These are phyloP conservation scores for Ilyonectria robusta DNA, from an alignment of 2,329 filamentous ascomycete genomes.

Conservation along the genomic window DNA sequence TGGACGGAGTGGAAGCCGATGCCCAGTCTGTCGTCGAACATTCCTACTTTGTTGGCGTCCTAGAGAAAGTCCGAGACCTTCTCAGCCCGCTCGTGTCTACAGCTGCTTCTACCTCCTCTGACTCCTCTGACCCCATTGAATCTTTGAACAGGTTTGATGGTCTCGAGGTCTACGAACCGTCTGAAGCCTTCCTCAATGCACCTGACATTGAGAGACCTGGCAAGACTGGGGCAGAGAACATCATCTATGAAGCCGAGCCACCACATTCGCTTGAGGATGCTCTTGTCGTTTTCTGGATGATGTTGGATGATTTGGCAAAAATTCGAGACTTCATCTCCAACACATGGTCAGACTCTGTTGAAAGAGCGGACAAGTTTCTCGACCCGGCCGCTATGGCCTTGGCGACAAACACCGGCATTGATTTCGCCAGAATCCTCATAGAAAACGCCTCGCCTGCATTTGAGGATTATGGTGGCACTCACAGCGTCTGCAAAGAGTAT, in stretches of 20 bases:
- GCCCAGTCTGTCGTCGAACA: constrained; percentile 48
- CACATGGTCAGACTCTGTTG: constrained; percentile 47
- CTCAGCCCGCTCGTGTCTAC: constrained; percentile 44
- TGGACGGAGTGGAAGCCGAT: constrained; percentile 33
- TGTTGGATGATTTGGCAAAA: constrained; percentile 50
- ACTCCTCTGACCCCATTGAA: background rate
- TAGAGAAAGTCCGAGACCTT: constrained; percentile 53
- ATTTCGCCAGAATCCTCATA: constrained; percentile 51
- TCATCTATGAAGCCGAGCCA: constrained; percentile 51
- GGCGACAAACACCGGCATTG: constrained; percentile 55
- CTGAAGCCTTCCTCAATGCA: background rate
- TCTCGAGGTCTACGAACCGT: constrained; percentile 1
- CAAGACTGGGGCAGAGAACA: background rate
- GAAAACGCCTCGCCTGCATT: constrained; percentile 42
- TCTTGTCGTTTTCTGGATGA: constrained; percentile 38
- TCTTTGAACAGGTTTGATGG: background rate
- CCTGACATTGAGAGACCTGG: background rate
- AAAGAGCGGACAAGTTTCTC: too few relatives aligned
- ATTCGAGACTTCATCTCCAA: constrained; percentile 49
- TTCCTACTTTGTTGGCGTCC: constrained; percentile 51
- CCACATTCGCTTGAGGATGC: constrained; percentile 44
- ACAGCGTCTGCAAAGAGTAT: constrained; percentile 6
- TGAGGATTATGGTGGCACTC: background rate
- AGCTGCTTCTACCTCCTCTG: background rate
- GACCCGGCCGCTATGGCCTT: constrained; percentile 53